Evolutionary conservation across 2,329 filamentous ascomycete species (phyloP).

Genomic region (Thermothelomyces thermophilus): DNA sequence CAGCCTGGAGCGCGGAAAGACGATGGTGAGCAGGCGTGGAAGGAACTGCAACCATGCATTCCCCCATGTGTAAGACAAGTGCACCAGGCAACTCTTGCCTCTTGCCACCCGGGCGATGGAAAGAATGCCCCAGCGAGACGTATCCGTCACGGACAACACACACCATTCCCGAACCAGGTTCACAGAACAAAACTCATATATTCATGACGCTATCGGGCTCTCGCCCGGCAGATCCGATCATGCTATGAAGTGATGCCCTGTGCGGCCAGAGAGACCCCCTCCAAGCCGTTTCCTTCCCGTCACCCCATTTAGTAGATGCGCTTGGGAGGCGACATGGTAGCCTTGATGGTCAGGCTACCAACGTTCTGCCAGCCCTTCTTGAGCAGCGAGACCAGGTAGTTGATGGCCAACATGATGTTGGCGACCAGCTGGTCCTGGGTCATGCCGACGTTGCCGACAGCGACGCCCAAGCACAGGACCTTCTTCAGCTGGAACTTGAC

Average conservation of each 20-base stretch:
- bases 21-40: too few relatives aligned
- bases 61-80: too few relatives aligned
- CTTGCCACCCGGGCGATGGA: too few relatives aligned
- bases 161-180: not conserved
- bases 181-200: conserved; percentile 10
- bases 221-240: conserved; percentile 5
- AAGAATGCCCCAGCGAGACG: too few relatives aligned
- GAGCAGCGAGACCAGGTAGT: conserved; percentile 98
- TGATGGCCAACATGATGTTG: conserved; percentile 99
- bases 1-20: too few relatives aligned
- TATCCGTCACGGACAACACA: too few relatives aligned
- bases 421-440: conserved; percentile 88
- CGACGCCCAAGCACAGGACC: conserved; percentile 99
- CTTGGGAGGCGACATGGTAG: conserved; percentile 98
- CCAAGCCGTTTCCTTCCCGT: conserved; percentile 8
- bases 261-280: conserved; percentile 3
- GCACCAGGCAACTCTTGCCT: too few relatives aligned
- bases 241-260: conserved; percentile 13
- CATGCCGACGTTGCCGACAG: conserved; percentile 98
- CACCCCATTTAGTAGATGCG: conserved; percentile 73
- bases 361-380: conserved; percentile 99
- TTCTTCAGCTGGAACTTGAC: conserved; percentile 99
- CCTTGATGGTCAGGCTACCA: conserved; percentile 99
- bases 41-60: too few relatives aligned
- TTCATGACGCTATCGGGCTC: conserved; percentile 11